Evolutionary conservation across 2,329 filamentous ascomycete genomes (phyloP).

Genomic region (Fusarium mundagurra): DNA sequence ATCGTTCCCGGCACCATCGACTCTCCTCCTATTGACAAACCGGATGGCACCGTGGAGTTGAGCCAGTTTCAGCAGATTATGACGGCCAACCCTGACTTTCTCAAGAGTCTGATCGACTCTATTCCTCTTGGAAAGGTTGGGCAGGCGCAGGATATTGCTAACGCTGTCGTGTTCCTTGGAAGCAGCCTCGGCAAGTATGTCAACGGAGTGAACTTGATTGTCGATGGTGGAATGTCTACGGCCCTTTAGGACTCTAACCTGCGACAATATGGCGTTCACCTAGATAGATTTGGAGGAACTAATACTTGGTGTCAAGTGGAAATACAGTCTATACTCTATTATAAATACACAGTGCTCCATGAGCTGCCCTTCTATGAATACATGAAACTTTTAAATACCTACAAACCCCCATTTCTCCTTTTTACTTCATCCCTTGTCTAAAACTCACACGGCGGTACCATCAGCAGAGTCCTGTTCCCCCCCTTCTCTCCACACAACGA

Average conservation of each 20-base stretch:
- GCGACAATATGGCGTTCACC: too few relatives aligned
- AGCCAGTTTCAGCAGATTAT: conserved; percentile 28
- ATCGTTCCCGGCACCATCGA: conserved; percentile 36
- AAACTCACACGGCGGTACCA: neutral
- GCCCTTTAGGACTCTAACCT: neutral
- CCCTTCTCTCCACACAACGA: neutral
- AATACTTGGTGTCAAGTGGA: neutral
- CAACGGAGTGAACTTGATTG: conserved; percentile 29
- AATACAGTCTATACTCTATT: neutral
- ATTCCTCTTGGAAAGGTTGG: conserved; percentile 32
- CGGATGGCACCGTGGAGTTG: conserved; percentile 35
- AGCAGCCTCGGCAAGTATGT: conserved; percentile 36
- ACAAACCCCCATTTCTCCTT: too few relatives aligned
- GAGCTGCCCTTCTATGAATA: neutral
- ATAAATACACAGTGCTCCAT: neutral
- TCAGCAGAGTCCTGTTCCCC: accelerated
- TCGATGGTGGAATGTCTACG: conserved; percentile 37
- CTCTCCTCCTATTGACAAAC: conserved; percentile 6
- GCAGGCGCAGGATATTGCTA: conserved; percentile 33
- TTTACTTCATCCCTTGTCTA: neutral
- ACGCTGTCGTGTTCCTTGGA: conserved; percentile 38
- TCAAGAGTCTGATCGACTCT: neutral
- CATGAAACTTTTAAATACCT: neutral
- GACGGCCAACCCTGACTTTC: conserved; percentile 7
- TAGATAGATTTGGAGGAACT: neutral